phyloP scores from a whole-genome alignment of 2,329 filamentous ascomycete species.

The Venturia pyrina region DNA sequence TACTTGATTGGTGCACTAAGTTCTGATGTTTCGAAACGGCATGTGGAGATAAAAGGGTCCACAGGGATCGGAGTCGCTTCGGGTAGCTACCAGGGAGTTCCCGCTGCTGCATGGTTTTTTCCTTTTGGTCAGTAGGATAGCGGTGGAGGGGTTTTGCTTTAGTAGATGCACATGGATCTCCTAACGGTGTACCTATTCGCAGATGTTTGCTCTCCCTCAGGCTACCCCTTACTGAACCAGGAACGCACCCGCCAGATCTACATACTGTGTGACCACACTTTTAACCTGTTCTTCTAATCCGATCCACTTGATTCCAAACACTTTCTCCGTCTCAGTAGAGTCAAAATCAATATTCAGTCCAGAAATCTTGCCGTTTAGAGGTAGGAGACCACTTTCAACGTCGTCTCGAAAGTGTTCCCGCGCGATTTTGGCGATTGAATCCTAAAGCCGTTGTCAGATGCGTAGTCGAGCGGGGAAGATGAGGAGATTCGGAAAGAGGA shows the following conservation, averaged over 20 bases:
- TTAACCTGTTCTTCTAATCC: constrained; percentile 14
- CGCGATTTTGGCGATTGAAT: background rate
- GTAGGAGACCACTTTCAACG: background rate
- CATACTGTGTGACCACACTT: constrained; percentile 13
- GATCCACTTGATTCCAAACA: constrained; percentile 10
- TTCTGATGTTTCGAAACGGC: background rate
- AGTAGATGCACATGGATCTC: too few species aligned
- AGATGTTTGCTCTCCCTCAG: too few species aligned
- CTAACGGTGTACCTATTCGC: too few species aligned
- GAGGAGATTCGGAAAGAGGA: too few species aligned
- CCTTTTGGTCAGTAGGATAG: background rate
- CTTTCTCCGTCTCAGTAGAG: constrained; percentile 11
- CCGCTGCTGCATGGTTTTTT: too few species aligned
- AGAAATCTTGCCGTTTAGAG: background rate
- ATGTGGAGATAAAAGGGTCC: background rate
- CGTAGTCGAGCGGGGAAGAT: too few species aligned
- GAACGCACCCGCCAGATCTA: constrained; percentile 10
- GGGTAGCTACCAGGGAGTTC: too few species aligned
- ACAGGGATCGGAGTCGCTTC: background rate
- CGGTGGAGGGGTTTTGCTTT: too few species aligned
- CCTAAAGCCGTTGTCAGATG: background rate
- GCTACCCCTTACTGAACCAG: too few species aligned
- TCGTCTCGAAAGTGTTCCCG: constrained; percentile 5
- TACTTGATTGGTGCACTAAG: background rate
- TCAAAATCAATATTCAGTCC: background rate